A percentile compares a stretch with the other conserved stretches of the same genome.
Evolutionary conservation across 768 basidiomycete species (phyloP).

Genomic region (Kwoniella shandongensis): DNA sequence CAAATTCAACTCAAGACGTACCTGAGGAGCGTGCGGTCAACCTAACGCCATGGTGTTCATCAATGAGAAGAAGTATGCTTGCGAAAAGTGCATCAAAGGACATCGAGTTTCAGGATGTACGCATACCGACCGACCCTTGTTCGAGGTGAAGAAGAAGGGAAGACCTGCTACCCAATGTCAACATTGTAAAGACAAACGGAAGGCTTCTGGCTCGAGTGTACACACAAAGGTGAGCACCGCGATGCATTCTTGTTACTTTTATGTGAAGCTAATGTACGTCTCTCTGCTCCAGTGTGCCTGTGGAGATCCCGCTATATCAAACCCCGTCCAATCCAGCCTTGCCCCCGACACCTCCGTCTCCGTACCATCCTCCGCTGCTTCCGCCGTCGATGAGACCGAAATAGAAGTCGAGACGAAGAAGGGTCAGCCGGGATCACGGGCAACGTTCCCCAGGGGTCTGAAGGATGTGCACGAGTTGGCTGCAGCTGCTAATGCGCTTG

Average conservation of each 20-base stretch:
- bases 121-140: slow-evolving; percentile 84
- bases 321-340: background rate
- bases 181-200: slow-evolving; percentile 76
- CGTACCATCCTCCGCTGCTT: background rate
- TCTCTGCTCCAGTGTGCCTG: slow-evolving; percentile 36
- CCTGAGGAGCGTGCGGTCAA: too few species aligned
- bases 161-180: slow-evolving; percentile 87
- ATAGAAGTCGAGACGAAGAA: slow-evolving; percentile 26
- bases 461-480: slow-evolving; percentile 51
- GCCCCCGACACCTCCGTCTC: background rate
- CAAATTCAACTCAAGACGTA: too few species aligned
- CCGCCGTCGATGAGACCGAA: background rate
- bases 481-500: slow-evolving; percentile 47
- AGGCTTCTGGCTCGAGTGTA: slow-evolving; percentile 50
- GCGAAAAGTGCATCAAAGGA: slow-evolving; percentile 91
- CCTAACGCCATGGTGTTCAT: slow-evolving; percentile 42
- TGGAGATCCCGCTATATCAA: slow-evolving; percentile 19
- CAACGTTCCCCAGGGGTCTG: slow-evolving; percentile 50
- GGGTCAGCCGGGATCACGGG: slow-evolving; percentile 36
- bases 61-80: slow-evolving; percentile 55
- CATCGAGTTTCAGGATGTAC: slow-evolving; percentile 86
- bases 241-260: background rate
- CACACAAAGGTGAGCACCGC: slow-evolving; percentile 37
- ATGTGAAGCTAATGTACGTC: too few species aligned
- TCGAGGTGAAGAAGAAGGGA: slow-evolving; percentile 90